Evolutionary conservation across 1,284 basidiomycete species (phyloP).

Genomic region (Tylopilus sp.): DNA sequence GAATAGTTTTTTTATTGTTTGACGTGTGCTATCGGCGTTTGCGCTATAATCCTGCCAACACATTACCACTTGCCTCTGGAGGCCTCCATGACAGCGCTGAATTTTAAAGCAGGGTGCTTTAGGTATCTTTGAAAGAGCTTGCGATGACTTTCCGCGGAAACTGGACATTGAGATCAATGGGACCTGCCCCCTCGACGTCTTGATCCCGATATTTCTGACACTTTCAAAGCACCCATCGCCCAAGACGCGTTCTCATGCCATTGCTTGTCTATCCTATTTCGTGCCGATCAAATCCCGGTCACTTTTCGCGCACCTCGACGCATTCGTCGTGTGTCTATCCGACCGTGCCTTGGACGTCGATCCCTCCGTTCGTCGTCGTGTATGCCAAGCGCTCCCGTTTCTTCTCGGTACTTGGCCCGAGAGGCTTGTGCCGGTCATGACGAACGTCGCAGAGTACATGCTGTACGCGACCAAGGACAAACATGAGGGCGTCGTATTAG

Average conservation of each 20-base stretch:
- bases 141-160: conserved; percentile 96
- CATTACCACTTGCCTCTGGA: conserved; percentile 12
- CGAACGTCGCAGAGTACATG: conserved; percentile 98
- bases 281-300: conserved; percentile 86
- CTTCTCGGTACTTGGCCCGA: conserved; percentile 94
- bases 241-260: conserved; percentile 93
- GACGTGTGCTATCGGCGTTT: background rate
- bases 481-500: conserved; percentile 94
- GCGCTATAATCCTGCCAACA: too few species aligned
- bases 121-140: conserved; percentile 94
- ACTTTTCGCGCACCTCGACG: conserved; percentile 91
- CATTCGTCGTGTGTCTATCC: conserved; percentile 94
- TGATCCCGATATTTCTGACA: conserved; percentile 95
- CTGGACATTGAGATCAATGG: conserved; percentile 94
- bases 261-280: conserved; percentile 95
- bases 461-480: conserved; percentile 98
- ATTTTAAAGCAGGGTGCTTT: conserved; percentile 81
- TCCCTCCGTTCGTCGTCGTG: conserved; percentile 91
- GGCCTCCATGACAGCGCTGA: conserved; percentile 31
- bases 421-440: conserved; percentile 96
- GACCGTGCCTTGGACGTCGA: conserved; percentile 94
- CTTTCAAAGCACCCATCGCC: conserved; percentile 86
- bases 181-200: conserved; percentile 88
- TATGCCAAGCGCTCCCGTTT: conserved; percentile 96
- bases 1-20: background rate